These are phyloP conservation scores for Neurospora sp. DNA, from an alignment of 495 filamentous ascomycete genomes.

Conservation along the genomic window DNA sequence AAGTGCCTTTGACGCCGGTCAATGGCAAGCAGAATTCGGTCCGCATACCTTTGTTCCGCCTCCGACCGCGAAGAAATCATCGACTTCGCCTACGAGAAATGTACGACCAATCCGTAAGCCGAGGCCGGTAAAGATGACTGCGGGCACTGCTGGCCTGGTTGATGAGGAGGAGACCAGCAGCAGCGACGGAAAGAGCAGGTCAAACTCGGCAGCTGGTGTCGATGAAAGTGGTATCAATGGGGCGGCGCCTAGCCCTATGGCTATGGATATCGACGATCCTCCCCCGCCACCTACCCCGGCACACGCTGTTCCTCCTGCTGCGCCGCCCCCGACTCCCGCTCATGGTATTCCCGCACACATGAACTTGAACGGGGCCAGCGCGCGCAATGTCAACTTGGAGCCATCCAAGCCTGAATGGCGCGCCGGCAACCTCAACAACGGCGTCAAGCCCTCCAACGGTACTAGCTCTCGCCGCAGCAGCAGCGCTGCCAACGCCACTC, in stretches of 20 bases:
- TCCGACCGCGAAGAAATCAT: constrained; percentile 15
- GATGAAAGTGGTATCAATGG: constrained; percentile 5
- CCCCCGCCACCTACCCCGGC: constrained; percentile 7
- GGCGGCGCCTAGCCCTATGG: constrained; percentile 28
- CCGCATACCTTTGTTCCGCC: constrained; percentile 46
- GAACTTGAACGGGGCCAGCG: constrained; percentile 3
- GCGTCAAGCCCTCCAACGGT: constrained; percentile 1
- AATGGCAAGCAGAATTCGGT: constrained; percentile 57
- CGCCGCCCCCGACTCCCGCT: constrained; percentile 7
- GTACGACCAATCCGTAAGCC: constrained; percentile 24
- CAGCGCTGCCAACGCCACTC: constrained; percentile 5
- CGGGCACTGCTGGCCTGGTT: constrained; percentile 35
- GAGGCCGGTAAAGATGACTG: constrained; percentile 33
- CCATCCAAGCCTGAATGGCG: constrained; percentile 41
- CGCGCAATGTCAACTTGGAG: constrained; percentile 36
- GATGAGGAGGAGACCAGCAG: constrained; percentile 33
- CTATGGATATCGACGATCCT: constrained; percentile 49
- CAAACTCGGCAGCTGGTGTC: constrained; percentile 5
- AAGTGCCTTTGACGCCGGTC: constrained; percentile 48
- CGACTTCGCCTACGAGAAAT: constrained; percentile 30
- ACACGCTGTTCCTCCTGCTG: neutral
- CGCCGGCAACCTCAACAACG: constrained; percentile 28
- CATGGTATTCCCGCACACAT: constrained; percentile 4
- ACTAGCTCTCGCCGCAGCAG: neutral
- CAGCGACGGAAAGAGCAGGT: constrained; percentile 20